Percentiles rank a stretch among this genome's conserved stretches.
Evolutionary conservation across 2,329 filamentous ascomycete genomes (phyloP).

Genomic region (Aspergillus felis): DNA sequence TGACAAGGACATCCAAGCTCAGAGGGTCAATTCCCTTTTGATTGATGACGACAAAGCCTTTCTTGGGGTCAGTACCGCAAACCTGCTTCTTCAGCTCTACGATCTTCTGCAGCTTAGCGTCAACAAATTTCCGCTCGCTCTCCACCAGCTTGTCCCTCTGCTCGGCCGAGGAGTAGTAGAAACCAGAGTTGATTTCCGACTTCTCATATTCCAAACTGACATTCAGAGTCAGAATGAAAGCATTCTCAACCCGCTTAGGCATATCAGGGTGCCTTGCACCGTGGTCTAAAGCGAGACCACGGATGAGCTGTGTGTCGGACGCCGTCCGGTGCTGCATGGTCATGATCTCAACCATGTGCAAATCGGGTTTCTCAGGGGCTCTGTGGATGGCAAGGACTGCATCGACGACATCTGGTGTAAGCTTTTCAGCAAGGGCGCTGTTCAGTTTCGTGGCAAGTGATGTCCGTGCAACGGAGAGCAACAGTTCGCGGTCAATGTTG

Average conservation of each 20-base stretch:
- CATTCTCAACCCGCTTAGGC: conserved; percentile 94
- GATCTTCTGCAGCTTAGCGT: conserved; percentile 95
- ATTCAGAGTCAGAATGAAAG: conserved; percentile 90
- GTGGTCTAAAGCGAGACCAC: conserved; percentile 88
- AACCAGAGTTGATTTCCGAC: conserved; percentile 97
- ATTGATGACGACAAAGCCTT: conserved; percentile 97
- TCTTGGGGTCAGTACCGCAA: conserved; percentile 86
- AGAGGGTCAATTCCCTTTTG: conserved; percentile 98
- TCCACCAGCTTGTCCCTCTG: conserved; percentile 98
- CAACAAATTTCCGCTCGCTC: conserved; percentile 91
- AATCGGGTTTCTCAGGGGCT: conserved; percentile 82
- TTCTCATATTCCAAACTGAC: conserved; percentile 98
- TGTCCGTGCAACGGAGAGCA: conserved; percentile 88
- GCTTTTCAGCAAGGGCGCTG: conserved; percentile 77
- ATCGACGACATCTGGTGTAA: conserved; percentile 94
- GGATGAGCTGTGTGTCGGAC: conserved; percentile 92
- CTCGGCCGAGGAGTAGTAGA: conserved; percentile 97
- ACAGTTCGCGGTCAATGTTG: conserved; percentile 87
- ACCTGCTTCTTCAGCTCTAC: conserved; percentile 97
- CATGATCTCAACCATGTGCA: conserved; percentile 99
- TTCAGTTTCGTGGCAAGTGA: conserved; percentile 96
- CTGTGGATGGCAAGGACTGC: conserved; percentile 93
- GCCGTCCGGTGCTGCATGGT: conserved; percentile 99
- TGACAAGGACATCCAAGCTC: conserved; percentile 90
- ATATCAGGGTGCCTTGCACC: conserved; percentile 96